phyloP scores from a whole-genome alignment of 805 yeast species.

The Schizosaccharomyces osmophilus region DNA sequence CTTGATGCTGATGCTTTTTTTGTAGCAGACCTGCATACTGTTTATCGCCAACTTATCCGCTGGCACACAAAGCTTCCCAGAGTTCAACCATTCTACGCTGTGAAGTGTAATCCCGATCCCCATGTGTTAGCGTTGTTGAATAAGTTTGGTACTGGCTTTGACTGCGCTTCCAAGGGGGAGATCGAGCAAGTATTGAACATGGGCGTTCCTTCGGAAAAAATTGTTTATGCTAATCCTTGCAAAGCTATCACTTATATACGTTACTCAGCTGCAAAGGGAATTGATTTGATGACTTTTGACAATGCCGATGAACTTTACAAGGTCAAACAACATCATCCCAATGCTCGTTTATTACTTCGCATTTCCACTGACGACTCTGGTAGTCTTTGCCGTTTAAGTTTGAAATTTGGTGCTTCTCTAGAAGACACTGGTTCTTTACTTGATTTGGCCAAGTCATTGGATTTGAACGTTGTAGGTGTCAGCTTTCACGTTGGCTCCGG shows the following conservation, averaged over 20 bases:
- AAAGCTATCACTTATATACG: conserved; percentile 65
- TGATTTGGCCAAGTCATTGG: conserved; percentile 33
- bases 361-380: conserved; percentile 72
- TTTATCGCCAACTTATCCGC: conserved; percentile 31
- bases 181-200: conserved; percentile 37
- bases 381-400: conserved; percentile 64
- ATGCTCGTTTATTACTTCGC: conserved; percentile 47
- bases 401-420: conserved; percentile 69
- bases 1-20: conserved; percentile 28
- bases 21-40: conserved; percentile 61
- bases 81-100: conserved; percentile 76
- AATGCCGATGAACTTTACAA: conserved; percentile 65
- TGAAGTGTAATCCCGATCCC: conserved; percentile 68
- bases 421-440: conserved; percentile 30
- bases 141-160: conserved; percentile 50
- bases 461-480: conserved; percentile 51
- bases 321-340: conserved; percentile 41
- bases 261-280: conserved; percentile 31
- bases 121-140: conserved; percentile 34
- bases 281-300: conserved; percentile 68
- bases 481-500: conserved; percentile 95
- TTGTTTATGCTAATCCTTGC: conserved; percentile 85
- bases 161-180: conserved; percentile 79
- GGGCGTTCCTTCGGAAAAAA: conserved; percentile 40
- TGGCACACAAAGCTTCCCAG: conserved; percentile 50